These are phyloP conservation scores for Teratosphaeria zuluensis DNA, from an alignment of 2,329 filamentous ascomycete species.

Conservation along the genomic window DNA sequence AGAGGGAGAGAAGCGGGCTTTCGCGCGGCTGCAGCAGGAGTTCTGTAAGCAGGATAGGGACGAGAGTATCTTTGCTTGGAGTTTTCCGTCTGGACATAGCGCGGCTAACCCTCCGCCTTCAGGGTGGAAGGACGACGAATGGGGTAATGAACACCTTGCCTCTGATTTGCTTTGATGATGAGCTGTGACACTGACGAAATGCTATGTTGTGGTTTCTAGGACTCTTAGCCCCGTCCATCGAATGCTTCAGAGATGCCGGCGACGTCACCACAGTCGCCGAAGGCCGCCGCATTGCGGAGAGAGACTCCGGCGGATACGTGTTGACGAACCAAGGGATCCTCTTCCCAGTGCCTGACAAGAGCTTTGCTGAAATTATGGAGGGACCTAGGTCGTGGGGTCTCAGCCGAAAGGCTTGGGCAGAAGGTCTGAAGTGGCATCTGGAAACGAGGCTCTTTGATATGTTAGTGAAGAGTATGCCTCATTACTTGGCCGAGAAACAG, in stretches of 20 bases:
- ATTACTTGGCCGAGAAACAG: too few species aligned
- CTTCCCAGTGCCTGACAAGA: background rate
- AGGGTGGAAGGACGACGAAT: background rate
- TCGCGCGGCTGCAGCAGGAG: constrained; percentile 3
- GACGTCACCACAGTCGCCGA: background rate
- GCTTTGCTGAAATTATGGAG: background rate
- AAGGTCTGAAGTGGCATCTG: background rate
- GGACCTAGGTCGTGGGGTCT: background rate
- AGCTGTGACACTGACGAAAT: background rate
- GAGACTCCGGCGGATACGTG: background rate
- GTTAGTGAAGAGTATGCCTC: too few species aligned
- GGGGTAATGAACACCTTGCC: background rate
- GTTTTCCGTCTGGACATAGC: background rate
- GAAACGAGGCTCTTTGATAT: too few species aligned
- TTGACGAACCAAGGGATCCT: background rate
- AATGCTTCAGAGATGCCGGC: background rate
- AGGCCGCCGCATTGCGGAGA: background rate
- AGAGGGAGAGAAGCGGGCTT: constrained; percentile 11
- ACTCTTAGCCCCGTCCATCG: background rate
- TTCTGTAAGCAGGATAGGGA: background rate
- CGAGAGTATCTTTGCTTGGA: background rate
- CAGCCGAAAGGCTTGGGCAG: background rate
- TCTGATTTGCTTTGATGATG: background rate
- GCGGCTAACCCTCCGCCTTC: background rate
- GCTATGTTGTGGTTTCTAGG: background rate